Base-by-base conservation (phyloP, 345 rosid species). In the Linum tenue region DNA sequence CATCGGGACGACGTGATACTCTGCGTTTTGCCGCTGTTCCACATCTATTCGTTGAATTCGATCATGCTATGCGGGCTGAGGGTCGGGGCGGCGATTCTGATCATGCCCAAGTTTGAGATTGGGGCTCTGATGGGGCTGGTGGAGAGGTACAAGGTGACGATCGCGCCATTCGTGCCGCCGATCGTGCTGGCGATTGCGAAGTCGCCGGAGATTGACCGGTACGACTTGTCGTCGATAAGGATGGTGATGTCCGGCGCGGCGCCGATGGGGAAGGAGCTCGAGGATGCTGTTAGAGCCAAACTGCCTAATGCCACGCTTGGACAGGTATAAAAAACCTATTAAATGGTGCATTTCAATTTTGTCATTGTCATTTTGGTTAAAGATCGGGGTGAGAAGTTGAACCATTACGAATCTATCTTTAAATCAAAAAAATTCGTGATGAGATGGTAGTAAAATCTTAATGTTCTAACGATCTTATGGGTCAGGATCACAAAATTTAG, bases 231-330 rank as follows among this genome's bases (percentile, higher is more conserved):
- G 17, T 84, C 96, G 5, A 69, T 94, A 1, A 73, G 97, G 72
- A 82, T 75, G 44, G 56, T 90, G 60, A 81, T 81, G 73, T 94
- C 92, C 0, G 95, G 97, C 1, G 99, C 95, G 5, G 97, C 97
- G 3, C 92, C 99, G 3, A 63, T 94, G 80, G 96, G 96, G 56
- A 87, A 88, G 78, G 96, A 90, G 72, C 94, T 94, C 40, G 96
- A 90, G 77, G 99, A 90, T 68, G 66, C 81, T 15, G 82, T 88
- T 0, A 76, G 85, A 55, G 76, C 81, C 63, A 92, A 86, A 77
- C 74, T 92, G 53, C 92, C 94, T 5, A 80, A 83, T 5, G 99
- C 96, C 50, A 80, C 67, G 42, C 88, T 90, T 40, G 99, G 97
- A 12, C 99, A 94, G 98, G 98, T 92, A 72, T 22, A 22, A 6